These are phyloP conservation scores for Biscutella laevigata DNA, from an alignment of 441 rosid genomes.

Conservation along the genomic window DNA sequence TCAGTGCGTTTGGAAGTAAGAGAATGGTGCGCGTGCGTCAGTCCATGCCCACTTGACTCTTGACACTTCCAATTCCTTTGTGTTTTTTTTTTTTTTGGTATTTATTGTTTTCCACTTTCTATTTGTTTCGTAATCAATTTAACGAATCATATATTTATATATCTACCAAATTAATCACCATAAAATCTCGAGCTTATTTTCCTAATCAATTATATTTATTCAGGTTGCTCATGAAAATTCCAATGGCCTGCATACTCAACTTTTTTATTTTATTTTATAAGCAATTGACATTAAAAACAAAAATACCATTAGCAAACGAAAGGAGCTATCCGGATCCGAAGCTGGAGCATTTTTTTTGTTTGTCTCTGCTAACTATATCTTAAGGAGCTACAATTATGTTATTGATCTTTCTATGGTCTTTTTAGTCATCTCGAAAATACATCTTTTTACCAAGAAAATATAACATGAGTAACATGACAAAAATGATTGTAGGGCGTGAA, in stretches of 20 bases:
- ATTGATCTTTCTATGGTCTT: too few species aligned
- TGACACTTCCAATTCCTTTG: constrained; percentile 6
- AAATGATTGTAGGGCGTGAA: constrained; percentile 26
- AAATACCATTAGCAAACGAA: too few species aligned
- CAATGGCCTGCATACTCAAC: too few species aligned
- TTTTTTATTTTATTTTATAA: too few species aligned
- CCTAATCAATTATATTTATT: too few species aligned
- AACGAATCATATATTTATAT: not conserved
- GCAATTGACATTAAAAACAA: too few species aligned
- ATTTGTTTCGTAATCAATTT: constrained; percentile 1
- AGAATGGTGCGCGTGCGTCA: constrained; percentile 31
- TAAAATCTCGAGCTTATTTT: not conserved
- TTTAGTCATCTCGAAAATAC: not conserved
- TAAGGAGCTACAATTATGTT: too few species aligned
- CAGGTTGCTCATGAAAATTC: too few species aligned
- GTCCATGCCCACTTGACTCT: constrained; percentile 14
- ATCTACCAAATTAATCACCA: not conserved
- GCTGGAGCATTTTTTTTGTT: too few species aligned
- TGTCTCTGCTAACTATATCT: too few species aligned
- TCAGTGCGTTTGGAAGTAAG: constrained; percentile 21
- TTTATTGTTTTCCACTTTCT: not conserved
- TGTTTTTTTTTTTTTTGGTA: not conserved
- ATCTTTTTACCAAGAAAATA: constrained; percentile 7
- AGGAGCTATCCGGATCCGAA: too few species aligned
- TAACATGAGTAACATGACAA: constrained; percentile 10